phyloP scores from a whole-genome alignment of 73 alveolate species.

The Paramecium pentaurelia region DNA sequence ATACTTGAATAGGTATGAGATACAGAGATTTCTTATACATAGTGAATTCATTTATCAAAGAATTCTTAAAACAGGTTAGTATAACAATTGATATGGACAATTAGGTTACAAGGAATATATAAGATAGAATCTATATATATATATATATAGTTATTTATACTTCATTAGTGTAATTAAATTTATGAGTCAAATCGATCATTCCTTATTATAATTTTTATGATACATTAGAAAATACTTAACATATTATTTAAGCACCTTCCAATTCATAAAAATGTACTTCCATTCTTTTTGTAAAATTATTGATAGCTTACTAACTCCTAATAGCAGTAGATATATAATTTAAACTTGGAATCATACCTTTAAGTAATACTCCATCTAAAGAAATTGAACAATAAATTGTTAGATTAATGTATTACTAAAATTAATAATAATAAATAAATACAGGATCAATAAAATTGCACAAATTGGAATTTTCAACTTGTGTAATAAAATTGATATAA shows the following conservation, averaged over 20 bases:
- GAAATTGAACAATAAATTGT: background rate
- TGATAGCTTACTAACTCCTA: background rate
- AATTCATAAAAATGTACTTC: background rate
- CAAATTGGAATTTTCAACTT: background rate
- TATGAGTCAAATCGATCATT: background rate
- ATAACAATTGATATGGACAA: background rate
- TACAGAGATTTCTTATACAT: background rate
- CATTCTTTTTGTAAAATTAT: background rate
- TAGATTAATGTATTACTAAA: background rate
- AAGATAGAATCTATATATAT: background rate
- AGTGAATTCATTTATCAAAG: background rate
- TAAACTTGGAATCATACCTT: constrained; percentile 18
- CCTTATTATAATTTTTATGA: background rate
- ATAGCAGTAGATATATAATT: background rate
- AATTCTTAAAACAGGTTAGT: background rate
- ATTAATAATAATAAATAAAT: background rate
- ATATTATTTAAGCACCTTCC: constrained; percentile 14
- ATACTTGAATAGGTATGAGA: background rate
- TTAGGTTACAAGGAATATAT: background rate
- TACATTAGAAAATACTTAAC: background rate
- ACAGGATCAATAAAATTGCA: background rate
- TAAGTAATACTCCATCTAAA: constrained; percentile 4
- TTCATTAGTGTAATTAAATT: background rate
- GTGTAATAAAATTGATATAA: background rate
- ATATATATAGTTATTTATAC: background rate